phyloP scores from a whole-genome alignment of 2,329 filamentous ascomycete species.

The Xylariaceae sp. region DNA sequence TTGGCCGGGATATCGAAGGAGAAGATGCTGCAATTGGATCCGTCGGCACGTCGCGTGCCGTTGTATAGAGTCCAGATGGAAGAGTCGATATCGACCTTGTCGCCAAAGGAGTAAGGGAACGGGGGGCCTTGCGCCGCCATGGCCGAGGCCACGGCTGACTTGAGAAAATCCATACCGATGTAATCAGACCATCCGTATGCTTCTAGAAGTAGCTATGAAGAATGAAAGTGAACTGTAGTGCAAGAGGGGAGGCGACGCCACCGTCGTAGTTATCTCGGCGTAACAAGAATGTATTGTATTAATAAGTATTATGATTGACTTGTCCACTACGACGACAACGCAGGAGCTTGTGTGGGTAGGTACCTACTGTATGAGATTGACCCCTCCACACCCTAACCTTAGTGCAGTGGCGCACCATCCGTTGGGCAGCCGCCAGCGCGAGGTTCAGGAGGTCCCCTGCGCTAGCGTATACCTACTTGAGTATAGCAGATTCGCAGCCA shows the following conservation, averaged over 20 bases:
- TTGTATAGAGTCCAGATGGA: slow-evolving; percentile 98
- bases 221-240: background rate
- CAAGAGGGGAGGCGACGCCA: background rate
- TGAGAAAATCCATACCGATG: slow-evolving; percentile 87
- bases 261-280: slow-evolving; percentile 5
- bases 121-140: slow-evolving; percentile 87
- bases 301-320: slow-evolving; percentile 7
- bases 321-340: slow-evolving; percentile 21
- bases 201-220: slow-evolving; percentile 10
- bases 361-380: no score
- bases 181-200: slow-evolving; percentile 24
- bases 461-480: no score
- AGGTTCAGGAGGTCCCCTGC: background rate
- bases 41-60: slow-evolving; percentile 90
- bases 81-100: slow-evolving; percentile 88
- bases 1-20: slow-evolving; percentile 88
- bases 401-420: background rate
- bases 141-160: slow-evolving; percentile 94
- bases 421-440: background rate
- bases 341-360: no score
- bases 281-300: slow-evolving; percentile 7
- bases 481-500: no score
- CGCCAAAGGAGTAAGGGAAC: slow-evolving; percentile 91
- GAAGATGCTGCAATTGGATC: slow-evolving; percentile 94
- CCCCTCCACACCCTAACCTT: slow-evolving; percentile 23